Evolutionary conservation across 495 filamentous ascomycete species (phyloP), one percentile per base, ranked within the genome.

Genomic region (Neurospora tetraspora): DNA sequence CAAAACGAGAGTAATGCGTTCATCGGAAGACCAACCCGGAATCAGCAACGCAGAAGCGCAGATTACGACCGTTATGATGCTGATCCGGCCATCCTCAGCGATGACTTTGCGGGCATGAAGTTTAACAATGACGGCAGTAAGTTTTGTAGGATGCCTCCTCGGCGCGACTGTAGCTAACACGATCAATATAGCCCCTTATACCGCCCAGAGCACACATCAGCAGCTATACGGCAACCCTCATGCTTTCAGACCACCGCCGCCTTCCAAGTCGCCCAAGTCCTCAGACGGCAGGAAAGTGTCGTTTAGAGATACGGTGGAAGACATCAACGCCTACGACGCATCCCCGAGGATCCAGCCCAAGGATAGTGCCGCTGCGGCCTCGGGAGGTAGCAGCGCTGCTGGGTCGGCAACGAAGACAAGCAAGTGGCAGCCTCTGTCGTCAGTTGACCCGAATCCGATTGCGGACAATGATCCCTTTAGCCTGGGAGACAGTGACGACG

Each of bases 371-470:
- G 27, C 72, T 10, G 27, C 70, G 37, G 39, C 73, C 27, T 38
- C 81, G 45, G 79, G 82, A 34, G 31, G 53, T 34, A 36, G 27
- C 53, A 34, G 53, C 14, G 69, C 68, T 53, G 80, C 82, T 34
- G 85, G 84, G 78, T 65, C 53, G 23, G 53, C 53, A 36, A 65
- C 27, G 0, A 96, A 93, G 82, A 83, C 88, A 16, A 96, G 92
- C 86, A 99, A 99, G 84, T 99, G 96, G 96, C 95, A 99, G 81
- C 96, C 96, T 18, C 83, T 99, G 70, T 92, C 93, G 39, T 88
- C 91, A 1, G 89, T 97, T 7, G 94, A 96, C 61, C 96, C 96
- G 6, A 91, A 88, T 70, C 96, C 96, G 39, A 90, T 95, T 61
- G 89, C 88, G 11, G 95, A 99, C 74, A 93, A 96, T 76, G 96